Evolutionary conservation across 2,329 filamentous ascomycete genomes (phyloP), one percentile per base, ranked within the genome.

Genomic region (Geosmithia morbida): DNA sequence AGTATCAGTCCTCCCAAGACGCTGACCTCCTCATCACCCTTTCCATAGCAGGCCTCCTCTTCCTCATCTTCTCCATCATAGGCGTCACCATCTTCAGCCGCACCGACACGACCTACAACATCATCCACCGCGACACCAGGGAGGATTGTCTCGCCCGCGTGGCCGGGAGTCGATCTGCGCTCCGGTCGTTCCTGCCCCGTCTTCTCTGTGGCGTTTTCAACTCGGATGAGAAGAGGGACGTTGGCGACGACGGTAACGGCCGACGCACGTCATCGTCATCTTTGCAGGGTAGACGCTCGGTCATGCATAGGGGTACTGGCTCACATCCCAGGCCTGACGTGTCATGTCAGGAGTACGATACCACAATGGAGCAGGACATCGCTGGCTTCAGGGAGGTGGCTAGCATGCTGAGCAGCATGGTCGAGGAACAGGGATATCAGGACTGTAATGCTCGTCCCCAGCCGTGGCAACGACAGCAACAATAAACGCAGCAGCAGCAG

Each of bases 321-420:
- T 53, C 56, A 44, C 53, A 41, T 47, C 49, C 3, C n/a, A n/a
- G n/a, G n/a, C n/a, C n/a, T n/a, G n/a, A n/a, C n/a, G n/a, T n/a
- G n/a, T n/a, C n/a, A n/a, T n/a, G n/a, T n/a, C n/a, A n/a, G n/a
- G n/a, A n/a, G n/a, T n/a, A n/a, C n/a, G 54, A 57, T 45, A 63
- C 54, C 11, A 66, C 66, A 2, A 69, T 74, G 65, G 67, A 70
- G 51, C 64, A 72, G 53, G 70, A 73, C 54, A 65, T 75, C 51
- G 65, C 68, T 2, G 61, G 66, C 45, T 69, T 75, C 56, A 64
- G 70, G 2, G 62, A 63, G 46, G 70, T 66, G 2, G 69, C 69
- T 7, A 61, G 62, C 6, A 59, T 72, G 43, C 67, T 75, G 1
- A 66, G 65, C 41, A 65, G 67, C 41, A 61, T 75, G 46, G 62